Conservation (phyloP, 345 rosid genomes). For the Pistacia vera region DNA sequence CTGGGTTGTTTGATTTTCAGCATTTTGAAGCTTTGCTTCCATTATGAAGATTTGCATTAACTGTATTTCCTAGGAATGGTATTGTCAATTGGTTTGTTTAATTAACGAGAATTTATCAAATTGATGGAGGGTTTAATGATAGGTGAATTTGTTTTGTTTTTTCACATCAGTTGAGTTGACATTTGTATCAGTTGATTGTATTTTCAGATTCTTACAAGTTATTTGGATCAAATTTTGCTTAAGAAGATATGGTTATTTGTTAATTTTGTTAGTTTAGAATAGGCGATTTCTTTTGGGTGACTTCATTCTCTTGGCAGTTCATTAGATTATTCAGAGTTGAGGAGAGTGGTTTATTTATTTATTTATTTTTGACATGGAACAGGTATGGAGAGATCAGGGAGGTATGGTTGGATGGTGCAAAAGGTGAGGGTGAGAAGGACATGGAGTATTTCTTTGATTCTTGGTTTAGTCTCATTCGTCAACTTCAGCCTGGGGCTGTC, state of each 20-base stretch:
- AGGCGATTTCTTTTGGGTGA: not conserved
- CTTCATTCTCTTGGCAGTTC: not conserved
- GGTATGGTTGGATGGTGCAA: conserved; percentile 84
- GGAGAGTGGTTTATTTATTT: not conserved
- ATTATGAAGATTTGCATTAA: not conserved
- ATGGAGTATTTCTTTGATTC: conserved; percentile 74
- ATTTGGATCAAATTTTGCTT: not conserved
- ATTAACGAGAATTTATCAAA: not conserved
- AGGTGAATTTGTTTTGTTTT: not conserved
- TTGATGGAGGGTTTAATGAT: not conserved
- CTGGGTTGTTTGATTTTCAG: not conserved
- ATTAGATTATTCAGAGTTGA: not conserved
- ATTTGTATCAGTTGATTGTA: not conserved
- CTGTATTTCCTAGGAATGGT: not conserved
- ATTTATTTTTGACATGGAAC: conserved; percentile 9
- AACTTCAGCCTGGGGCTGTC: conserved; percentile 71
- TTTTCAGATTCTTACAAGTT: not conserved
- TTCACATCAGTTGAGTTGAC: no score
- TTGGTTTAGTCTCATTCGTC: conserved; percentile 83
- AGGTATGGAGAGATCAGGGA: conserved; percentile 89
- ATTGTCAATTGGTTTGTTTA: not conserved
- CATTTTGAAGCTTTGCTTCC: not conserved
- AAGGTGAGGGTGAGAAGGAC: conserved; percentile 75
- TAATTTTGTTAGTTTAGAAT: not conserved
- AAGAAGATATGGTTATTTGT: not conserved